Evolutionary conservation across 805 yeast genomes (phyloP).

Genomic region (Isabelozyma heimii): DNA sequence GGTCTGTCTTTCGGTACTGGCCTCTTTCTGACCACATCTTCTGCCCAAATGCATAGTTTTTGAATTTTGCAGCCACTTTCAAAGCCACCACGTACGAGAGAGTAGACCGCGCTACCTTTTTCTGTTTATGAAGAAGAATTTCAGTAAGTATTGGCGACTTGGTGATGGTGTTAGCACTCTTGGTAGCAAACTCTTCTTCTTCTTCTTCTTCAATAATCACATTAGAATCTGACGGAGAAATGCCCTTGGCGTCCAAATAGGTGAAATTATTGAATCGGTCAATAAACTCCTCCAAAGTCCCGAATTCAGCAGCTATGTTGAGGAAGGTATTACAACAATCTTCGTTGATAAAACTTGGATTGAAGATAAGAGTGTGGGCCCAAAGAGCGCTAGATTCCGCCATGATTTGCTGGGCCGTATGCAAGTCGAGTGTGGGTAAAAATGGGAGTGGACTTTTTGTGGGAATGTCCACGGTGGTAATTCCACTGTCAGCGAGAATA

Average conservation of each 20-base stretch:
- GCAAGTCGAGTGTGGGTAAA: constrained; percentile 54
- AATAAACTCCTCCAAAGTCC: constrained; percentile 30
- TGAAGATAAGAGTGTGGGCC: constrained; percentile 46
- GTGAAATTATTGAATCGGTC: constrained; percentile 30
- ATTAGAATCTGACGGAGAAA: constrained; percentile 8
- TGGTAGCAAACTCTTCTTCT: constrained; percentile 16
- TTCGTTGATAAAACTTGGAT: constrained; percentile 42
- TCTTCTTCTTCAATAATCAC: constrained; percentile 5
- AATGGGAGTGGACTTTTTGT: constrained; percentile 56
- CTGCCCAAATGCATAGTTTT: constrained; percentile 58
- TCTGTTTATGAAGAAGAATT: constrained; percentile 1
- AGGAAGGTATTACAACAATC: constrained; percentile 51
- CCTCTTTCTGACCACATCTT: constrained; percentile 81
- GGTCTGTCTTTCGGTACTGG: constrained; percentile 51
- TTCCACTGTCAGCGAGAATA: constrained; percentile 31
- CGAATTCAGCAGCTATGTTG: constrained; percentile 40
- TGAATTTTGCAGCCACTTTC: constrained; percentile 60
- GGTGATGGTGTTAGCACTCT: constrained; percentile 8
- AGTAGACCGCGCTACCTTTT: constrained; percentile 29
- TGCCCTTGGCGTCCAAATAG: constrained; percentile 21
- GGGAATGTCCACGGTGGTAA: constrained; percentile 2
- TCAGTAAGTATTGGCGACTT: constrained; percentile 19
- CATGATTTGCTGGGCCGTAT: constrained; percentile 41
- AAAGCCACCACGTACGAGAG: constrained; percentile 59
- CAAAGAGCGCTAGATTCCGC: constrained; percentile 81